Evolutionary conservation across 805 yeast genomes (phyloP).

Genomic region (Brettanomyces sp.): DNA sequence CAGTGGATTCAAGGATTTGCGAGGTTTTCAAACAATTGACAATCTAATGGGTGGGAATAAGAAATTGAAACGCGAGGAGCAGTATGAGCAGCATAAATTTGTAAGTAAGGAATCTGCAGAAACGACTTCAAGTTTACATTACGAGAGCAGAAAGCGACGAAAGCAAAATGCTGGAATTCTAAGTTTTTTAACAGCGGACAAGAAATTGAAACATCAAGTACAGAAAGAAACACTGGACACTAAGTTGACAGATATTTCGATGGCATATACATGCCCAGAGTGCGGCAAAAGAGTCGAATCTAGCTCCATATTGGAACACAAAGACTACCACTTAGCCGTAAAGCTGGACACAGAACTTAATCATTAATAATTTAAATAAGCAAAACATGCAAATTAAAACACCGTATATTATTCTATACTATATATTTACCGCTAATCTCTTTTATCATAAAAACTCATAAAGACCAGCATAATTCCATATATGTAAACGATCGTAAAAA

Average conservation of each 20-base stretch:
- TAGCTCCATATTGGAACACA: slow-evolving; percentile 8
- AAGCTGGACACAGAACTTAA: slow-evolving; percentile 11
- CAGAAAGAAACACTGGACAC: too few species aligned
- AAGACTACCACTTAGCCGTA: slow-evolving; percentile 22
- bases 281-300: neutral
- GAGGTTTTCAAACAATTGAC: slow-evolving; percentile 18
- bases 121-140: neutral
- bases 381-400: neutral
- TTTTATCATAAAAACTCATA: too few species aligned
- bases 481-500: too few species aligned
- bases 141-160: neutral
- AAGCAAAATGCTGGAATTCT: too few species aligned
- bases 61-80: neutral
- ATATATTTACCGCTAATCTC: too few species aligned
- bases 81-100: neutral
- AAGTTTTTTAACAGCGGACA: too few species aligned
- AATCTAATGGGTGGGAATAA: slow-evolving; percentile 10
- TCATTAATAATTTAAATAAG: neutral
- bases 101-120: neutral
- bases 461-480: too few species aligned
- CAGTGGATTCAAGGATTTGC: slow-evolving; percentile 35
- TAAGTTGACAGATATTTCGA: too few species aligned
- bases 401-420: neutral
- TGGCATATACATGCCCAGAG: neutral
- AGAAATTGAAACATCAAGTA: too few species aligned